These are phyloP conservation scores for Ceratobasidium sp. DNA, from an alignment of 1,284 basidiomycete species.

Conservation along the genomic window DNA sequence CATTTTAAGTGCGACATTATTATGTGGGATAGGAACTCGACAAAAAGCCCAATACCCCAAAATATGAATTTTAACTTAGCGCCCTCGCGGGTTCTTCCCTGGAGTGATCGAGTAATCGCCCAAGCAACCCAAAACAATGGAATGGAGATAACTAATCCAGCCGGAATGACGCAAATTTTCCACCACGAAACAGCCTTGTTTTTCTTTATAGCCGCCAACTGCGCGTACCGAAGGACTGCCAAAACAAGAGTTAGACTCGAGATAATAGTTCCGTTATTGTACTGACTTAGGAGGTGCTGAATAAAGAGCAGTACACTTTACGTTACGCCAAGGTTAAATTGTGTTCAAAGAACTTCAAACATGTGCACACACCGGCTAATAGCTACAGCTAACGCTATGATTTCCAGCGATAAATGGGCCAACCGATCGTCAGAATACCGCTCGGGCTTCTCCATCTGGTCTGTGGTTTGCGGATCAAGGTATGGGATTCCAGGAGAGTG, in stretches of 20 bases:
- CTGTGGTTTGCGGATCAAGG: not conserved
- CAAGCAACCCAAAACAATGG: slow-evolving; percentile 11
- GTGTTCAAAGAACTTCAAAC: not conserved
- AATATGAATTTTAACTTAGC: slow-evolving; percentile 19
- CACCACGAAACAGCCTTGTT: not conserved
- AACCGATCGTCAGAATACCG: not conserved
- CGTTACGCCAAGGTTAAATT: not conserved
- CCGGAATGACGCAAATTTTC: slow-evolving; percentile 14
- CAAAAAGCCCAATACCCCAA: slow-evolving; percentile 10
- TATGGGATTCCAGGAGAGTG: slow-evolving; percentile 20
- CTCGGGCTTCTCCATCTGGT: not conserved
- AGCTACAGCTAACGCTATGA: slow-evolving; percentile 13
- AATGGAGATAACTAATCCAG: not conserved
- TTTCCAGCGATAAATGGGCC: slow-evolving; percentile 3
- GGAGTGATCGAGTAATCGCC: not conserved
- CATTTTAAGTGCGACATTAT: too few species aligned
- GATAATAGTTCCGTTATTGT: not conserved
- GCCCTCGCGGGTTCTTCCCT: not conserved
- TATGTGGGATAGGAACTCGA: slow-evolving; percentile 2
- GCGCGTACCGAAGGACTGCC: not conserved
- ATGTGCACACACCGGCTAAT: slow-evolving; percentile 18
- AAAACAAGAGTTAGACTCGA: not conserved
- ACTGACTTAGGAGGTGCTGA: slow-evolving; percentile 26
- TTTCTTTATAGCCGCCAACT: not conserved
- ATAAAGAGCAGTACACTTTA: not conserved